These are phyloP conservation scores for Arabis hirsuta DNA, from an alignment of 345 rosid species.

Conservation along the genomic window DNA sequence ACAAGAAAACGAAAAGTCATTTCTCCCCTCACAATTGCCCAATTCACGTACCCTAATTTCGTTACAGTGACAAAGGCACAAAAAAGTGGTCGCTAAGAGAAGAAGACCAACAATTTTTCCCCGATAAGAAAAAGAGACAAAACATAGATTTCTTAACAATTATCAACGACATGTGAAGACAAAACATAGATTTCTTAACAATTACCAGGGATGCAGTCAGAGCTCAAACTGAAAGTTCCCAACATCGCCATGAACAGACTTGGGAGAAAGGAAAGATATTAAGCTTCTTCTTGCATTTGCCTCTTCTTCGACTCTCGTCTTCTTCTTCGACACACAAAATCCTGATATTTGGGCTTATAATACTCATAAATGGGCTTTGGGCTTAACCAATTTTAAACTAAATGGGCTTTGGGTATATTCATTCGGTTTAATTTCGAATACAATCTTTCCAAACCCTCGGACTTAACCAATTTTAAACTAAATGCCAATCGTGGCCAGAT, in stretches of 20 bases:
- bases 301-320: neutral
- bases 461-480: too few relatives aligned
- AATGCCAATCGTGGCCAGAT: too few relatives aligned
- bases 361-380: constrained; percentile 29
- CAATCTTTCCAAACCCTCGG: too few relatives aligned
- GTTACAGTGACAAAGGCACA: neutral
- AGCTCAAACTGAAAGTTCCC: constrained; percentile 25
- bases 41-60: neutral
- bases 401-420: neutral
- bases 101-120: neutral
- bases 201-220: constrained; percentile 28
- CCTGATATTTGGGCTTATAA: constrained; percentile 4
- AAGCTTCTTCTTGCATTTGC: constrained; percentile 20
- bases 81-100: neutral
- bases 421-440: neutral
- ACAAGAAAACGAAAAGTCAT: constrained; percentile 4
- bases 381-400: neutral
- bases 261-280: constrained; percentile 10
- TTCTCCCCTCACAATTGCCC: neutral
- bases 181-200: constrained; percentile 10
- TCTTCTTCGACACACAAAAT: neutral
- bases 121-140: constrained; percentile 6
- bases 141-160: constrained; percentile 5
- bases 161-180: neutral
- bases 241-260: constrained; percentile 40